A percentile compares a stretch with the other conserved stretches of the same genome.
Conservation (phyloP, 1,284 basidiomycete genomes). For the Puccinia hordei region DNA sequence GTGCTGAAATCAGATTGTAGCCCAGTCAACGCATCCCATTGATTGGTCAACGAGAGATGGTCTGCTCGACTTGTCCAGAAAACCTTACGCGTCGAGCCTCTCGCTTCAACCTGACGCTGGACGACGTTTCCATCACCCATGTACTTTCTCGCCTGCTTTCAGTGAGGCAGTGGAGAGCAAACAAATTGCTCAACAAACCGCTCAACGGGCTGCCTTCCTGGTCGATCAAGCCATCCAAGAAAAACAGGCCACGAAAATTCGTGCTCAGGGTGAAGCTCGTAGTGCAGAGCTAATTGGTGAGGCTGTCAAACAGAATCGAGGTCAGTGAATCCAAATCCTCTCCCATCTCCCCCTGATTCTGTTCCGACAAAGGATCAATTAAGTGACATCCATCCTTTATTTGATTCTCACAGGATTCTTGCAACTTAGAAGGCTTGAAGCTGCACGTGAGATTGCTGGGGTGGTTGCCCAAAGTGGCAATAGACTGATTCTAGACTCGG, state of each 20-base stretch:
- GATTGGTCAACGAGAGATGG: conserved; percentile 98
- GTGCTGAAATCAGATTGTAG: conserved; percentile 98
- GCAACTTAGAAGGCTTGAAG: conserved; percentile 88
- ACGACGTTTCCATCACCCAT: conserved; percentile 99
- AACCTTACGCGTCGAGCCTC: conserved; percentile 83
- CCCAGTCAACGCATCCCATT: conserved; percentile 99
- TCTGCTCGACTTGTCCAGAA: conserved; percentile 87
- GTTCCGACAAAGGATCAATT: background rate
- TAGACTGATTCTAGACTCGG: conserved; percentile 92
- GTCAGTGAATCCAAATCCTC: conserved; percentile 65
- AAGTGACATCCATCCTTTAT: background rate
- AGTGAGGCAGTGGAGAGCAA: conserved; percentile 99
- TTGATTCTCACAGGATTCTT: conserved; percentile 62
- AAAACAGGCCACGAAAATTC: conserved; percentile 97
- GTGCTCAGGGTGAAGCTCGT: conserved; percentile 94
- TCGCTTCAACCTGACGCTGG: conserved; percentile 90
- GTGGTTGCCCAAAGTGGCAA: conserved; percentile 79
- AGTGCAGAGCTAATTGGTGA: conserved; percentile 95
- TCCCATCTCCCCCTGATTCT: background rate
- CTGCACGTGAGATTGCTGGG: conserved; percentile 90
- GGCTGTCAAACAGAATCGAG: conserved; percentile 91
- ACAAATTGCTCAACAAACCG: conserved; percentile 99
- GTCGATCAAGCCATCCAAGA: conserved; percentile 99
- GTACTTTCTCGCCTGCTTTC: conserved; percentile 99
- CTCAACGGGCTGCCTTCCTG: conserved; percentile 92